Base-by-base conservation (phyloP, 2,329 filamentous ascomycete species). In the Mycosphaerella arachidis region DNA sequence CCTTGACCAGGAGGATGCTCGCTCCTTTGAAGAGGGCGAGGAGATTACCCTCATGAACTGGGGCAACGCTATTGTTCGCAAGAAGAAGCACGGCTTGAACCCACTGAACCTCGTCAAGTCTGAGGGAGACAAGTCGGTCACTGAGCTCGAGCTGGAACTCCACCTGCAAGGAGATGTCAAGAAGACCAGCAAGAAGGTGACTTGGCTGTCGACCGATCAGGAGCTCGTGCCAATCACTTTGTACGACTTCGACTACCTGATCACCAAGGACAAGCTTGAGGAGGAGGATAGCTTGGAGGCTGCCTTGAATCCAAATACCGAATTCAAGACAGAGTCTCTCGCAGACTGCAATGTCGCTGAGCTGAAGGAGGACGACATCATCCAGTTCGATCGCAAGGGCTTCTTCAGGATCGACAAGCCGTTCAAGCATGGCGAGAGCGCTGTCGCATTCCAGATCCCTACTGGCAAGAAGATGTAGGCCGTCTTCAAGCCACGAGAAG, bases 41-140 rank as follows among this genome's bases (percentile, higher is more conserved):
- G 92, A 97, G 76, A 90, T 97, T 70, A 97, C 93, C 0, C 82
- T 97, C 46, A 97, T 97, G 93, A 89, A 89, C 74, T 97, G 93
- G 93, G 94, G 93, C 68, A 95, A 96, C 71, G 91, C 89, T 12
- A 84, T 92, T 66, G 89, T 94, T 27, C 84, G 86, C 57, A 85
- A 86, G 61, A 63, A 63, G 63, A 64, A 66, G 59, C 72, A 70
- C 79, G 75, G 81, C 64, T 68, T 78, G 71, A 85, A 76, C 67
- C 78, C 78, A 6, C 71, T 80, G 60, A 71, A 69, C 68, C 57
- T 72, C 68, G 77, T 79, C 65, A 80, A 84, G 52, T 78, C 79
- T 35, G 75, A 78, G 31, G 80, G 80, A 55, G 79, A 84, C 54
- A 76, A 77, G 61, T 75, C 74, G 52, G 86, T 96, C 69, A 88